Percentiles rank a stretch among this genome's conserved stretches.
These are phyloP conservation scores for Fusarium palustre DNA, from an alignment of 2,329 filamentous ascomycete species.

Conservation along the genomic window DNA sequence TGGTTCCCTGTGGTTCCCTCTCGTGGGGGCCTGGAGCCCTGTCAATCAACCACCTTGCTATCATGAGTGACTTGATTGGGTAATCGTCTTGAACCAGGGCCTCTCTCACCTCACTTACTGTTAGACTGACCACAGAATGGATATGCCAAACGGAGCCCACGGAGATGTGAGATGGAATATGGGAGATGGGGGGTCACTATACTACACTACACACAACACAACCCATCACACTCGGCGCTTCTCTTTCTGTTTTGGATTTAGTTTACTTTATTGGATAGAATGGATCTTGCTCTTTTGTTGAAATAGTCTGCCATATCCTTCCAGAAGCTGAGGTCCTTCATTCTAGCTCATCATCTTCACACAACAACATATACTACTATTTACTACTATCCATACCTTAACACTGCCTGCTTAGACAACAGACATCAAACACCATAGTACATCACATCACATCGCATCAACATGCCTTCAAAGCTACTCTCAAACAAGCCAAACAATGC, in stretches of 20 bases:
- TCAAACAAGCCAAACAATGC: conserved; percentile 37
- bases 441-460: background rate
- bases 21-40: conserved; percentile 46
- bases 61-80: conserved; percentile 46
- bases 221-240: conserved; percentile 24
- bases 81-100: conserved; percentile 24
- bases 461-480: conserved; percentile 38
- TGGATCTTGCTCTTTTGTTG: conserved; percentile 26
- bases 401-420: background rate
- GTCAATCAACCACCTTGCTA: conserved; percentile 46
- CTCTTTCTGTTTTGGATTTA: conserved; percentile 23
- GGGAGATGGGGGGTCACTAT: conserved; percentile 9
- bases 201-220: background rate
- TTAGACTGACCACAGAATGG: conserved; percentile 16
- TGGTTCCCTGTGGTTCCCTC: conserved; percentile 9
- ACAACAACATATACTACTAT: conserved; percentile 1
- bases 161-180: conserved; percentile 28
- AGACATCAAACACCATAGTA: background rate
- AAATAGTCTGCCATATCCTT: conserved; percentile 28
- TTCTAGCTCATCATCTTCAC: conserved; percentile 13
- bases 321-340: conserved; percentile 31
- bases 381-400: background rate
- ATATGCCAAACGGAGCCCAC: conserved; percentile 37
- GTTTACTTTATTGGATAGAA: conserved; percentile 16
- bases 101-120: background rate